Evolutionary conservation across 2,329 filamentous ascomycete species (phyloP), one percentile per base, ranked within the genome.

Genomic region (Escovopsis weberi): DNA sequence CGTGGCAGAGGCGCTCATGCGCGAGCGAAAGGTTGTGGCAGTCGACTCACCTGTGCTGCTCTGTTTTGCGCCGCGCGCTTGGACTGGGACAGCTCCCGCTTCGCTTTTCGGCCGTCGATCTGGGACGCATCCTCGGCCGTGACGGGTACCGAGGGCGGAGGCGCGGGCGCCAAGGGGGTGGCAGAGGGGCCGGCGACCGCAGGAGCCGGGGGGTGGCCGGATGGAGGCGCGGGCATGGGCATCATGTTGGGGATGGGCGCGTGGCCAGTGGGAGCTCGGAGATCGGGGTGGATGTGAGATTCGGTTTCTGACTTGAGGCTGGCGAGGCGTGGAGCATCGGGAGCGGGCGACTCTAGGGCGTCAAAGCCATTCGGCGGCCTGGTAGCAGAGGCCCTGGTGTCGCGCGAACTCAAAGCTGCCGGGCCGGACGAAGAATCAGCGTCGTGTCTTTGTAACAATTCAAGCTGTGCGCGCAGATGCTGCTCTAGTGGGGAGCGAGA

Each of bases 21-120:
- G 23, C 6, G 23, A 23, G 23, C 4, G 23, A 23, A 23, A 23
- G n/a, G 15, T 36, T 23, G 19, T 15, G 34, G 6, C 23, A 15
- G 9, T 36, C 41, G 43, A 60, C 80, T 57, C 74, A 95, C 91
- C 79, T 98, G 91, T 42, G 91, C 91, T 53, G 89, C 91, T 59
- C 91, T 74, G 58, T 98, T 98, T 60, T 98, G 91, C 9, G 91
- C 91, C 26, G 91, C 91, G 51, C 91, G 82, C 68, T 96, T 98
- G 33, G 87, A 94, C 37, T 88, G 91, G 26, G 88, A 95, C 47
- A 98, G 67, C 64, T 95, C 89, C 42, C 91, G 76, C 63, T 94
- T 94, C 11, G 80, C 80, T 63, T 91, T 89, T 41, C 80, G 73
- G 48, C 79, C 75, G 48, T 83, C 42, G 15, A 30, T 37, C 64